These are phyloP conservation scores for Lasiodiplodia sp. DNA, from an alignment of 2,329 filamentous ascomycete genomes.

Conservation along the genomic window DNA sequence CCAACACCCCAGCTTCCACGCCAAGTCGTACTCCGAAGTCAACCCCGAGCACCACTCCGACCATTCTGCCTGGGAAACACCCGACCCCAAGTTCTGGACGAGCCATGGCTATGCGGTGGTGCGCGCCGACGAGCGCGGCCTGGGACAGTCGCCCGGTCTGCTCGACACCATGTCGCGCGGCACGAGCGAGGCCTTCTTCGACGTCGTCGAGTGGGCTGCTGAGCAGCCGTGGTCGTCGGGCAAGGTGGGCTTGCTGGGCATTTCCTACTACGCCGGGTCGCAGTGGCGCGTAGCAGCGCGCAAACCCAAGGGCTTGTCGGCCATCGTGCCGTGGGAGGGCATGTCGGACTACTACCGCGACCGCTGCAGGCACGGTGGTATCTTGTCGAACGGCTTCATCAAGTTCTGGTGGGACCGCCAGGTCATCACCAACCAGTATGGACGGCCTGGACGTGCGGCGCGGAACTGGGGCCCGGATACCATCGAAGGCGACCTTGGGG, in stretches of 20 bases:
- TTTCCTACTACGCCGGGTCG: slow-evolving; percentile 61
- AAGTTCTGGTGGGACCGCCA: slow-evolving; percentile 72
- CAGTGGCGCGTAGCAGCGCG: slow-evolving; percentile 64
- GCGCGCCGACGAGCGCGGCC: slow-evolving; percentile 59
- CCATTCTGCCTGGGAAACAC: slow-evolving; percentile 56
- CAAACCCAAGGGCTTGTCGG: slow-evolving; percentile 58
- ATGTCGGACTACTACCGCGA: slow-evolving; percentile 64
- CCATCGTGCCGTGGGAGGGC: slow-evolving; percentile 64
- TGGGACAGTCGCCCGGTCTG: slow-evolving; percentile 60
- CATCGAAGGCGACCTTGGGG: slow-evolving; percentile 65
- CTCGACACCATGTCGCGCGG: slow-evolving; percentile 62
- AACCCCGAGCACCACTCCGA: slow-evolving; percentile 48
- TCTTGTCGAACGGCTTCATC: slow-evolving; percentile 47
- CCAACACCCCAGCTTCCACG: slow-evolving; percentile 51
- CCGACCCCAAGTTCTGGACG: slow-evolving; percentile 51
- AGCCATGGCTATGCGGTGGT: slow-evolving; percentile 48
- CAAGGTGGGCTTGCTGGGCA: slow-evolving; percentile 60
- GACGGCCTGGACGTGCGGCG: slow-evolving; percentile 58
- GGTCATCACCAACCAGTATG: slow-evolving; percentile 73
- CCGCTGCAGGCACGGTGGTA: slow-evolving; percentile 50
- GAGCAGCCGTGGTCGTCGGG: slow-evolving; percentile 59
- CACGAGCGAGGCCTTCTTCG: slow-evolving; percentile 60
- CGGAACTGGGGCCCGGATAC: slow-evolving; percentile 64
- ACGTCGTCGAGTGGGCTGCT: slow-evolving; percentile 61
- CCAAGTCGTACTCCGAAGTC: slow-evolving; percentile 56